These are phyloP conservation scores for Umbilicaria muhlenbergii DNA, from an alignment of 495 filamentous ascomycete species.

Conservation along the genomic window DNA sequence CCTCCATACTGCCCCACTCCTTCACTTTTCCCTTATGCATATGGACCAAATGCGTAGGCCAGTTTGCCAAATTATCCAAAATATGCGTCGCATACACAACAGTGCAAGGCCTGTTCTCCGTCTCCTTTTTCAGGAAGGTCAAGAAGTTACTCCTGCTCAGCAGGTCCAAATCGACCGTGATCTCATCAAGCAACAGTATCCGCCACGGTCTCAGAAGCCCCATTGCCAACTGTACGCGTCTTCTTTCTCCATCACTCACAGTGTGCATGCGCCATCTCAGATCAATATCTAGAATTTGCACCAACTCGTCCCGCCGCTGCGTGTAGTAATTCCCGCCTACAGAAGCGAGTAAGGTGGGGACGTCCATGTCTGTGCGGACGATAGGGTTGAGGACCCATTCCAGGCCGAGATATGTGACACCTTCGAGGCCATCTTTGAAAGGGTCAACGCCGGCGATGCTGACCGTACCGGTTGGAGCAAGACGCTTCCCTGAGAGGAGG, in stretches of 20 bases:
- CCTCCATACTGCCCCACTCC: constrained; percentile 59
- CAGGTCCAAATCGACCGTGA: constrained; percentile 92
- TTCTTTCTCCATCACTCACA: constrained; percentile 78
- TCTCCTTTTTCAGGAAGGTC: constrained; percentile 74
- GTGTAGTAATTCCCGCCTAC: constrained; percentile 78
- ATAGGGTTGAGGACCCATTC: constrained; percentile 99
- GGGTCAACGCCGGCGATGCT: constrained; percentile 70
- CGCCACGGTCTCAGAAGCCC: constrained; percentile 86
- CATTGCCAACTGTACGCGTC: constrained; percentile 92
- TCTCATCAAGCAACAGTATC: constrained; percentile 84
- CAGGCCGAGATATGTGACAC: constrained; percentile 89
- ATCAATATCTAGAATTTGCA: constrained; percentile 84
- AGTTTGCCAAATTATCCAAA: constrained; percentile 76
- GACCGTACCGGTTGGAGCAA: constrained; percentile 62
- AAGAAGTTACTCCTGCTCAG: constrained; percentile 73
- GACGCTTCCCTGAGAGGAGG: constrained; percentile 78
- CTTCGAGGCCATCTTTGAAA: constrained; percentile 73
- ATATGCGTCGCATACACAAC: constrained; percentile 98
- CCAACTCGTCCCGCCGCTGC: constrained; percentile 68
- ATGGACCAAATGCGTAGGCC: constrained; percentile 91
- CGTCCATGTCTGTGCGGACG: constrained; percentile 86
- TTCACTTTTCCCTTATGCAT: constrained; percentile 80
- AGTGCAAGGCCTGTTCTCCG: constrained; percentile 63
- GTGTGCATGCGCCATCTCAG: constrained; percentile 86
- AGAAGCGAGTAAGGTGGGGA: constrained; percentile 64